Evolutionary conservation across 345 rosid species (phyloP).

Genomic region (Pistacia vera): DNA sequence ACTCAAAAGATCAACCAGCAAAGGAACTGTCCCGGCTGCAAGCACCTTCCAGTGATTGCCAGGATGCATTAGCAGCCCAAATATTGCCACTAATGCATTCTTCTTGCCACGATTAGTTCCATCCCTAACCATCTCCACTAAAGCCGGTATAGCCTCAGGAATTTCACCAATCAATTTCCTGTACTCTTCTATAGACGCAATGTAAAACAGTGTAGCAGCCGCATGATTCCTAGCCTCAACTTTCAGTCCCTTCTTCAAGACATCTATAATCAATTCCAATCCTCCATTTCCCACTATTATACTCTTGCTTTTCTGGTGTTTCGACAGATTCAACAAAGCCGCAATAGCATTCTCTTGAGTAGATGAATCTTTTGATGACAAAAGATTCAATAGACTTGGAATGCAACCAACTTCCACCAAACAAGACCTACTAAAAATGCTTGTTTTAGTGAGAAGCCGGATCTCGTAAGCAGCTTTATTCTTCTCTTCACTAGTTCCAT

Average conservation of each 20-base stretch:
- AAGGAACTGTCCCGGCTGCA: conserved; percentile 54
- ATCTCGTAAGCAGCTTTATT: conserved; percentile 64
- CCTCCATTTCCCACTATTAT: conserved; percentile 57
- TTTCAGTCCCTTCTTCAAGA: conserved; percentile 48
- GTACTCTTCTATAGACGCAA: conserved; percentile 64
- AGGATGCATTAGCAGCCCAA: conserved; percentile 55
- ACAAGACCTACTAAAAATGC: conserved; percentile 68
- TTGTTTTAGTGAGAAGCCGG: conserved; percentile 65
- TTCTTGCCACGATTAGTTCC: conserved; percentile 52
- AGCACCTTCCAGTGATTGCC: conserved; percentile 62
- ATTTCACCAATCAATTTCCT: conserved; percentile 67
- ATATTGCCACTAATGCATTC: conserved; percentile 71
- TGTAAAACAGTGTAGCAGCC: conserved; percentile 69
- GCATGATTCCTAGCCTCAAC: conserved; percentile 69
- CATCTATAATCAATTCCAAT: conserved; percentile 43
- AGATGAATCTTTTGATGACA: conserved; percentile 38
- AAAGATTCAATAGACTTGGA: conserved; percentile 42
- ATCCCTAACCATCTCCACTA: conserved; percentile 51
- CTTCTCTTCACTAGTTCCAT: conserved; percentile 41
- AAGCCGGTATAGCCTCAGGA: conserved; percentile 51
- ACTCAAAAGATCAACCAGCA: conserved; percentile 49
- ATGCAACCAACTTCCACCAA: conserved; percentile 65
- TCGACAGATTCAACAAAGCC: conserved; percentile 67
- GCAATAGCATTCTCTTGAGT: conserved; percentile 73
- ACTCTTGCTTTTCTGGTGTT: conserved; percentile 54